Evolutionary conservation across 805 yeast species (phyloP), one percentile per base, ranked within the genome.

Genomic region (Grigorovia jiainica): DNA sequence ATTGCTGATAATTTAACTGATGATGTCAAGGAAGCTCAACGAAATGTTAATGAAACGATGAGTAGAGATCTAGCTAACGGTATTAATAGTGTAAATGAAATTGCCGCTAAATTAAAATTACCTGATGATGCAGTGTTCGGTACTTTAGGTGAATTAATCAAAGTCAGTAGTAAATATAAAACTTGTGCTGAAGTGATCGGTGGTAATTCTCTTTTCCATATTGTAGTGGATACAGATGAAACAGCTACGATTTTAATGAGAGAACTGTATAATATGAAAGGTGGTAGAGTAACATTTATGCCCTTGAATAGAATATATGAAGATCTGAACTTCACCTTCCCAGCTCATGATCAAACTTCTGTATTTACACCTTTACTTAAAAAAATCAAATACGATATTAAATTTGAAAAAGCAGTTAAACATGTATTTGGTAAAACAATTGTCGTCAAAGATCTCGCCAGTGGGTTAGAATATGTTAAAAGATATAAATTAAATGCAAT

Each of bases 231-330:
- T 54, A 79, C 72, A 34, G 95, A 90, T 47, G 78, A 73, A 40
- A 85, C 95, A 2, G 97, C 97, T 0, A 70, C 86, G 9, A 58
- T 75, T 15, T 61, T 90, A 3, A 82, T 89, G 82, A 81, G 80
- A 35, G 87, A 86, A 56, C 67, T 92, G 44, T 71, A 72, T 5
- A 68, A 82, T 40, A 77, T 75, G 45, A 78, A 76, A 46, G 72
- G 80, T 5, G 97, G 97, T 1, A 72, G 96, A 53, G 89, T 84
- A 0, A 87, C 97, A 0, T 87, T 92, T 52, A 79, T 92, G 68
- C 97, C 98, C 1, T 65, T 92, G 47, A 86, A 87, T 55, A 69
- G 94, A 51, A 54, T 92, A 13, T 49, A 58, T 6, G 39, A 42
- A 0, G 67, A 71, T 18, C 54, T 59, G 25, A 55, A 60, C 8